A percentile compares a stretch with the other conserved stretches of the same genome.
These are phyloP conservation scores for Mycena rosella DNA, from an alignment of 768 basidiomycete genomes.

Conservation along the genomic window DNA sequence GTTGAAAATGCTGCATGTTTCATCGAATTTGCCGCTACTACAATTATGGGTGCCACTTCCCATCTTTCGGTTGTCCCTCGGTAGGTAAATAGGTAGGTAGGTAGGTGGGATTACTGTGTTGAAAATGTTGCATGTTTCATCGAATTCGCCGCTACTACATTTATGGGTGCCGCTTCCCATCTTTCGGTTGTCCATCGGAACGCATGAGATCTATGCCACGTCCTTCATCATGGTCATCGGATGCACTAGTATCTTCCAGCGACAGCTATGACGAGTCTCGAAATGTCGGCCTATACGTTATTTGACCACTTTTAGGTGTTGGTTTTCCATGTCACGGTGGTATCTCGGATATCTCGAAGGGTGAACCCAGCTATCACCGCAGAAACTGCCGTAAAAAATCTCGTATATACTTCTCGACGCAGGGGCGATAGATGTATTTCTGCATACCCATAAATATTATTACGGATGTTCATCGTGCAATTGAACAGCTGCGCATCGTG, in stretches of 20 bases:
- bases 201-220: conserved; percentile 2
- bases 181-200: conserved; percentile 6
- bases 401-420: conserved; percentile 13
- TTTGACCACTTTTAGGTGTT: conserved; percentile 12
- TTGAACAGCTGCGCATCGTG: neutral
- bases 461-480: neutral
- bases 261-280: conserved; percentile 8
- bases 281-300: conserved; percentile 5
- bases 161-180: conserved; percentile 14
- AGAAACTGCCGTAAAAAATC: conserved; percentile 14
- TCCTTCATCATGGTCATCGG: conserved; percentile 12
- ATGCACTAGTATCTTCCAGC: neutral
- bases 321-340: conserved; percentile 10
- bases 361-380: conserved; percentile 11
- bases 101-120: no score
- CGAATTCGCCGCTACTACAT: conserved; percentile 15
- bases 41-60: conserved; percentile 13
- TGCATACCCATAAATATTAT: conserved; percentile 6
- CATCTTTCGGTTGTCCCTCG: conserved; percentile 6
- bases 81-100: no score
- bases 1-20: conserved; percentile 2
- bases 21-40: conserved; percentile 12
- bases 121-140: conserved; percentile 2
- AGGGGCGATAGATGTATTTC: conserved; percentile 12
- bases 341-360: conserved; percentile 6